Percentiles rank a stretch among this genome's conserved stretches.
These are phyloP conservation scores for Quercus rubra DNA, from an alignment of 306 rosid species.

Conservation along the genomic window DNA sequence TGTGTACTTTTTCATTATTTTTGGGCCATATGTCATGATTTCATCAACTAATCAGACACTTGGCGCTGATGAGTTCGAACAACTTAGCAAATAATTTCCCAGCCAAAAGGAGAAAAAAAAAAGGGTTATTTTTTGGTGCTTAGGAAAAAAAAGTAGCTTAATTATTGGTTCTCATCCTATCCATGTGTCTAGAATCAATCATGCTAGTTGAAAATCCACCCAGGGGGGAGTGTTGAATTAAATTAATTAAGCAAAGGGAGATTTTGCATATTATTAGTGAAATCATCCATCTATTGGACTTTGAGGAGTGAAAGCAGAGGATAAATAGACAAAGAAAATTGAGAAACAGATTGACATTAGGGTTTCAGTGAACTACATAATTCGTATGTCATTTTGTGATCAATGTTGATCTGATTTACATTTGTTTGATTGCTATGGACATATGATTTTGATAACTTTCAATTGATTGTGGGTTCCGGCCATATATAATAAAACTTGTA, in stretches of 20 bases:
- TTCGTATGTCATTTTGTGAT: too few species aligned
- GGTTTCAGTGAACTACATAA: too few species aligned
- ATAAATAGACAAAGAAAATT: too few species aligned
- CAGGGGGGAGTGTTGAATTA: background rate
- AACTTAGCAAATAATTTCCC: background rate
- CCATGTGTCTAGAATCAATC: too few species aligned
- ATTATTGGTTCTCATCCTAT: background rate
- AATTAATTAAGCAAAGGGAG: background rate
- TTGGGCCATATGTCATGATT: background rate
- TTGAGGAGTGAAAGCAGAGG: background rate
- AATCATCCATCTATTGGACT: background rate
- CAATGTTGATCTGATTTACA: too few species aligned
- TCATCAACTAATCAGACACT: background rate
- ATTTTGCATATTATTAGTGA: background rate
- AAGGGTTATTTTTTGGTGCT: background rate
- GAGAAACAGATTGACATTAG: too few species aligned
- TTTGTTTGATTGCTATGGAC: too few species aligned
- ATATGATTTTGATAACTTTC: too few species aligned
- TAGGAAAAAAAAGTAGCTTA: background rate
- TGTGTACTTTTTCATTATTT: background rate
- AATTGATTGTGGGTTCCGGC: too few species aligned
- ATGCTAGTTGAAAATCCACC: too few species aligned
- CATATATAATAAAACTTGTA: too few species aligned
- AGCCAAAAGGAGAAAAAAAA: background rate
- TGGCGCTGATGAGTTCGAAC: background rate